phyloP scores from a whole-genome alignment of 192 early-diverging fungal species.

The Coemansia sp. region DNA sequence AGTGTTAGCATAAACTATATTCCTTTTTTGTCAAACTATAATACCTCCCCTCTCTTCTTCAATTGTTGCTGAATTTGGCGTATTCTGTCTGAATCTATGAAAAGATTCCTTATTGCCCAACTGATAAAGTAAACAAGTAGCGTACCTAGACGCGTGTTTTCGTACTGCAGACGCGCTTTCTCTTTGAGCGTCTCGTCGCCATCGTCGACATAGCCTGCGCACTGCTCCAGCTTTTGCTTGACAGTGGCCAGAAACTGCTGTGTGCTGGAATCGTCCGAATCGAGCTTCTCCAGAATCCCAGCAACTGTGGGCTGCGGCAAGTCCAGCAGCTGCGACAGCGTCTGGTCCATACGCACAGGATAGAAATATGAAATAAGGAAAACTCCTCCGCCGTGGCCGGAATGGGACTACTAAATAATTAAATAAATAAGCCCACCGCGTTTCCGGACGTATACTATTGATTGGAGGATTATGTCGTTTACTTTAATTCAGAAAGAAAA shows the following conservation, averaged over 20 bases:
- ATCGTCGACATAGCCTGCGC: neutral
- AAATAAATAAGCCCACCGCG: neutral
- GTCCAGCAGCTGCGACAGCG: constrained; percentile 34
- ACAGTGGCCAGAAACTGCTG: constrained; percentile 20
- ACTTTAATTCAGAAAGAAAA: constrained; percentile 2
- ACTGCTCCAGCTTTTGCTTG: constrained; percentile 20
- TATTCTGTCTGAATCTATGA: too few species aligned
- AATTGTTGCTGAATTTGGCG: too few species aligned
- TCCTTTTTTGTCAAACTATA: too few species aligned
- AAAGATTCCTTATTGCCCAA: too few species aligned
- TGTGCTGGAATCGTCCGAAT: constrained; percentile 3
- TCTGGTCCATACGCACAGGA: constrained; percentile 18
- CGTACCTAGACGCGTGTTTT: constrained; percentile 54
- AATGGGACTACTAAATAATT: neutral
- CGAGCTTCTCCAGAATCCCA: constrained; percentile 28
- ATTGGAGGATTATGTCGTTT: neutral
- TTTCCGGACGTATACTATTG: neutral
- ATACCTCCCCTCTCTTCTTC: too few species aligned
- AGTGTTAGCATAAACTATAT: too few species aligned
- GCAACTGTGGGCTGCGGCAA: constrained; percentile 23
- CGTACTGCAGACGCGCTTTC: constrained; percentile 47
- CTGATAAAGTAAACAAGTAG: too few species aligned
- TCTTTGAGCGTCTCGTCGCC: constrained; percentile 14
- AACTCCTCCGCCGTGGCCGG: neutral
- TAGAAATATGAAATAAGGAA: neutral